A percentile compares a stretch with the other conserved stretches of the same genome.
Conservation (phyloP, 2,329 filamentous ascomycete genomes). For the Colletotrichum paranaense region DNA sequence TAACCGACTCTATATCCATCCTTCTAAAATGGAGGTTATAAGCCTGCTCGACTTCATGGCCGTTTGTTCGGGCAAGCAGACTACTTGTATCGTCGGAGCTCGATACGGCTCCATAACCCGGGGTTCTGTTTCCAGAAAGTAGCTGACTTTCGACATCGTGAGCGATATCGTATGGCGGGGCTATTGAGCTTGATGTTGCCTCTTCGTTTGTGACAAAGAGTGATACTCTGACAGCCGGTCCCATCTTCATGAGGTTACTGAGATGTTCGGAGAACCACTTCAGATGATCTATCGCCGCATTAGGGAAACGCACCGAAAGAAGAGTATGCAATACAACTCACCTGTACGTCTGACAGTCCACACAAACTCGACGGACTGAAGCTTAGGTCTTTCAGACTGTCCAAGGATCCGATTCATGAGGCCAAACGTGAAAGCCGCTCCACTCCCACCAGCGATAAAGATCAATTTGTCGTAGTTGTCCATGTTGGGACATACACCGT, state of each 20-base stretch:
- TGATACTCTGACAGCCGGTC: not conserved
- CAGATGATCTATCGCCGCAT: not conserved
- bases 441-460: constrained; percentile 40
- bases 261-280: not conserved
- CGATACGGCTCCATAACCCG: not conserved
- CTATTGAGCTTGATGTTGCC: not conserved
- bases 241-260: not conserved
- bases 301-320: not conserved
- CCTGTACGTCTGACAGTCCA: constrained; percentile 19
- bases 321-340: not conserved
- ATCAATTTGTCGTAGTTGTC: constrained; percentile 36
- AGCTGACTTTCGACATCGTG: not conserved
- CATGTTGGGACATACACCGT: constrained; percentile 62
- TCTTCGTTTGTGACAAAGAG: not conserved
- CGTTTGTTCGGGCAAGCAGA: not conserved
- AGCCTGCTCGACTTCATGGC: not conserved
- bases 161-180: not conserved
- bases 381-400: not conserved
- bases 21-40: not conserved
- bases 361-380: constrained; percentile 3
- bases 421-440: constrained; percentile 41
- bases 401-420: constrained; percentile 15
- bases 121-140: no score
- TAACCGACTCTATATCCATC: not conserved
- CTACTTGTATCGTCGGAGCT: not conserved